These are phyloP conservation scores for Rhamnella rubrinervis DNA, from an alignment of 331 rosid species.

Conservation along the genomic window DNA sequence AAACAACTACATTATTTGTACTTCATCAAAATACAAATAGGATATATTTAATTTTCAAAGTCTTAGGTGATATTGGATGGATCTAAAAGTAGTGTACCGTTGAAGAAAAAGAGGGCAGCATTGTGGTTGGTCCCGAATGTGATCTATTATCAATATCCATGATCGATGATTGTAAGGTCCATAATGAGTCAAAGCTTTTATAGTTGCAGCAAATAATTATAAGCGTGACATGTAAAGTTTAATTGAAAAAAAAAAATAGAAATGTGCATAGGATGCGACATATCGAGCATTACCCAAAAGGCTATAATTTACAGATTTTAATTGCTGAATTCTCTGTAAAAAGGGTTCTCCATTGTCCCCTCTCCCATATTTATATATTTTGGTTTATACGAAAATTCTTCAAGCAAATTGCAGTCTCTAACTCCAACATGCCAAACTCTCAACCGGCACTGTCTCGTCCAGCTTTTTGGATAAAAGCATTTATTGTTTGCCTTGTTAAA, in stretches of 20 bases:
- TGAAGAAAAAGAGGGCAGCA: too few relatives aligned
- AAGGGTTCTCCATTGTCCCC: constrained; percentile 7
- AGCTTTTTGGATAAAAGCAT: constrained; percentile 23
- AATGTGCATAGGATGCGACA: constrained; percentile 32
- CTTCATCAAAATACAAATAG: too few relatives aligned
- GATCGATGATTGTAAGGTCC: constrained; percentile 9
- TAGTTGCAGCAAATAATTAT: neutral
- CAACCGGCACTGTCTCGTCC: constrained; percentile 22
- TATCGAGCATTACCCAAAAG: constrained; percentile 18
- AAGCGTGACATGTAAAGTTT: constrained; percentile 27
- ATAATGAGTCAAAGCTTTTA: neutral
- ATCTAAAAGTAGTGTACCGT: too few relatives aligned
- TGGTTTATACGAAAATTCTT: neutral
- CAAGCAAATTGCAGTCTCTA: constrained; percentile 27
- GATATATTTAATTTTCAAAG: too few relatives aligned
- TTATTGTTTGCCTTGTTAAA: constrained; percentile 20
- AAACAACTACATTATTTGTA: too few relatives aligned
- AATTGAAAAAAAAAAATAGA: neutral
- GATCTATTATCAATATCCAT: too few relatives aligned
- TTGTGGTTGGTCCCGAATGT: too few relatives aligned
- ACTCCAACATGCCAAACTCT: constrained; percentile 30
- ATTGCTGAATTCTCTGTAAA: constrained; percentile 24
- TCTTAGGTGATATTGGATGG: too few relatives aligned
- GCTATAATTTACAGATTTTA: constrained; percentile 6
- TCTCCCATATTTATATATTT: neutral